A percentile compares a stretch with the other conserved stretches of the same genome.
Conservation (phyloP, 805 yeast species). For the Nematodospora valgi region DNA sequence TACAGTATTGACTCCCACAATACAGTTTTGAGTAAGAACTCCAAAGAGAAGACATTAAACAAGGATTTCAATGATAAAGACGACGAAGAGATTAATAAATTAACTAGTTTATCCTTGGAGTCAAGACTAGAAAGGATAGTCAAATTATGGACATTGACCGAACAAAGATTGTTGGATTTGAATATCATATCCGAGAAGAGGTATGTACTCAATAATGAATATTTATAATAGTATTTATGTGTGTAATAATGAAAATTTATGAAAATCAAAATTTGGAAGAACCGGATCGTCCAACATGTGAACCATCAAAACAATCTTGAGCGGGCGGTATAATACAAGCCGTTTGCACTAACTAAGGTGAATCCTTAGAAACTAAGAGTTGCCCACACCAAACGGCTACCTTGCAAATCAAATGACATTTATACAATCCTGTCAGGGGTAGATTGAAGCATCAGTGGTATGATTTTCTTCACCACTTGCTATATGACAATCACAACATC, state of each 20-base stretch:
- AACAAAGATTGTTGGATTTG: constrained; percentile 44
- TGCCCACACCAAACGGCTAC: too few species aligned
- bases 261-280: too few species aligned
- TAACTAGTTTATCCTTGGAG: constrained; percentile 24
- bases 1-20: constrained; percentile 9
- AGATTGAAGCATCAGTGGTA: too few species aligned
- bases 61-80: constrained; percentile 9
- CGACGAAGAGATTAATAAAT: constrained; percentile 19
- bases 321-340: too few species aligned
- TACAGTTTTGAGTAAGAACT: neutral
- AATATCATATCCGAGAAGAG: constrained; percentile 24
- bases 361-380: too few species aligned
- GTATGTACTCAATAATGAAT: constrained; percentile 17
- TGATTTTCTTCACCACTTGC: too few species aligned
- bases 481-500: constrained; percentile 22
- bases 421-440: too few species aligned
- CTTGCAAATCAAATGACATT: too few species aligned
- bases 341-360: too few species aligned
- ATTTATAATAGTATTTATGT: constrained; percentile 7
- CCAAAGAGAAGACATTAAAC: neutral
- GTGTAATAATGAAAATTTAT: too few species aligned
- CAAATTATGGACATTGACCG: constrained; percentile 64
- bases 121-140: constrained; percentile 51
- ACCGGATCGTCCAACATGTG: too few species aligned
- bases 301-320: too few species aligned